A percentile compares a stretch with the other conserved stretches of the same genome.
phyloP scores from a whole-genome alignment of 2,329 filamentous ascomycete species.

The Fusarium multiceps region DNA sequence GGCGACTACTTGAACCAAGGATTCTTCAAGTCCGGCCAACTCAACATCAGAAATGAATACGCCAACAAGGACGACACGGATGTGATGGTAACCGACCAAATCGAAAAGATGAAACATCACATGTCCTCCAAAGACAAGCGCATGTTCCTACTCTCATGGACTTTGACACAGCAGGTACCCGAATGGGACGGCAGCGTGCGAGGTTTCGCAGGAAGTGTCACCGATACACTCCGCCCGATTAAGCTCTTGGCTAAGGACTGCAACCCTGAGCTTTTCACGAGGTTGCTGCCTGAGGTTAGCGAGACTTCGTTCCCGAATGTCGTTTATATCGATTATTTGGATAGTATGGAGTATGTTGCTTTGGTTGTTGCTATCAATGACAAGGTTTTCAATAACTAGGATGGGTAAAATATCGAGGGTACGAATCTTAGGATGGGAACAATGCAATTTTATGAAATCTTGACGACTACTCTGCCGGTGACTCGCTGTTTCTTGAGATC shows the following conservation, averaged over 20 bases:
- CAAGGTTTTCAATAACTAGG: conserved; percentile 17
- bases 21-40: conserved; percentile 3
- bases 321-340: conserved; percentile 20
- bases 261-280: conserved; percentile 14
- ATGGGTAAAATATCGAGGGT: too few relatives aligned
- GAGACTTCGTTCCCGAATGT: conserved; percentile 14
- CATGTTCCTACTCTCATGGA: conserved; percentile 12
- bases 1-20: conserved; percentile 11
- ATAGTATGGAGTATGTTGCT: conserved; percentile 13
- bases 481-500: conserved; percentile 18
- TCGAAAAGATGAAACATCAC: conserved; percentile 17
- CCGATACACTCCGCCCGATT: neutral
- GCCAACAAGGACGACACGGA: conserved; percentile 10
- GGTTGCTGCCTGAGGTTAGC: neutral
- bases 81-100: conserved; percentile 9
- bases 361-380: conserved; percentile 17
- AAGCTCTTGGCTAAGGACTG: conserved; percentile 1
- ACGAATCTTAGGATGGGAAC: too few relatives aligned
- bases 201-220: neutral
- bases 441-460: conserved; percentile 2
- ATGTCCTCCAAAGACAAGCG: conserved; percentile 18
- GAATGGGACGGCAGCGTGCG: conserved; percentile 2
- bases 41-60: conserved; percentile 21
- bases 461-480: conserved; percentile 34
- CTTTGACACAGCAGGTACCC: conserved; percentile 2